Evolutionary conservation across 208 protist genomes (phyloP), one percentile per base, ranked within the genome.

Genomic region (Cochliopodium minus): DNA sequence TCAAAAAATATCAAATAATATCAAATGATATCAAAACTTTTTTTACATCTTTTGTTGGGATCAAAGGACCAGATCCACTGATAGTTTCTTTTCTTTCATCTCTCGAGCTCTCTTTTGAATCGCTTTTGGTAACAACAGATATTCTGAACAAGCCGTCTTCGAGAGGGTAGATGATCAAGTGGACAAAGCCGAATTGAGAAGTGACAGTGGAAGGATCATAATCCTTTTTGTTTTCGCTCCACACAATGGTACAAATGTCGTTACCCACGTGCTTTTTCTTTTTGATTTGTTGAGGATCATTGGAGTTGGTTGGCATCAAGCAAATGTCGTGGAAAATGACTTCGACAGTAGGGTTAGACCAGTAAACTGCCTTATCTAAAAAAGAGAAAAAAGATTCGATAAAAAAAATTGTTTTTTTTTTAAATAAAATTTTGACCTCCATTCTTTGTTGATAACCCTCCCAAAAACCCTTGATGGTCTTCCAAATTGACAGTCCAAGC

Each of bases 231-330:
- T 83, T 53, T 54, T 86, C 81, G 17, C 47, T 69, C 74, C 76
- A 88, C 32, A 88, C 55, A 25, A 88, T 84, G 30, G 85, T 76
- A 39, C 88, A 73, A 38, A 63, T 56, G 48, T 88, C 82, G 57
- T 88, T 88, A 30, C 80, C 82, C 4, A 88, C 65, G 35, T 86
- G 79, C 11, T 66, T 20, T 48, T 81, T 81, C 42, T 80, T 59
- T 26, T 36, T 15, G 6, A 59, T 46, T 46, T 59, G 33, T 45
- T 59, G 54, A 3, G 13, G 17, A 17, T 47, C 51, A 35, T 60
- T 35, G 4, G 2, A 1, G n/a, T 55, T 57, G 3, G 29, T 47
- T 35, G 60, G 54, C 54, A 64, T 64, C 20, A 25, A 26, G 4
- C 56, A 39, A 4, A 50, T 26, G 4, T 39, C 61, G 7, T 66